A percentile compares a stretch with the other conserved stretches of the same genome.
These are phyloP conservation scores for Metschnikowia amazonensis DNA, from an alignment of 805 yeast genomes.

Conservation along the genomic window DNA sequence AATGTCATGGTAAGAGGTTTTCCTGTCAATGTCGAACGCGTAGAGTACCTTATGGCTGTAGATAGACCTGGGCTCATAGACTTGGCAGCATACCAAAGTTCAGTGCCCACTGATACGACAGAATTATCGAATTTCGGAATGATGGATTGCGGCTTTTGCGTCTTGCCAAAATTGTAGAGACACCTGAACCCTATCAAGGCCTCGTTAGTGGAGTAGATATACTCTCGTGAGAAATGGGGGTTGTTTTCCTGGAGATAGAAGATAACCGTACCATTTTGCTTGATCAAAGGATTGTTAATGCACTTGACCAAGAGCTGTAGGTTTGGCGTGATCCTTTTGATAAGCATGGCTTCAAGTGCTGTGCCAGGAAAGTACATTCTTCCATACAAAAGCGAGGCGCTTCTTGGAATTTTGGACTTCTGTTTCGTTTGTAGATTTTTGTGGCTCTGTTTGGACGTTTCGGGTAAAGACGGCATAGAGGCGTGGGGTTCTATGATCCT, in stretches of 20 bases:
- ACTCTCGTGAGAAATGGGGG: constrained; percentile 63
- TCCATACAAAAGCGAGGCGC: constrained; percentile 63
- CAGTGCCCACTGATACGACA: constrained; percentile 73
- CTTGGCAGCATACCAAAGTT: constrained; percentile 80
- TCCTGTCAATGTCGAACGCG: constrained; percentile 81
- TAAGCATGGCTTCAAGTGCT: constrained; percentile 81
- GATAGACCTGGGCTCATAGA: constrained; percentile 89
- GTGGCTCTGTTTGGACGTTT: not conserved
- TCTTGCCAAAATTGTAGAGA: constrained; percentile 59
- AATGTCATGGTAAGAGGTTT: constrained; percentile 86
- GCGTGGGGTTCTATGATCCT: constrained; percentile 47
- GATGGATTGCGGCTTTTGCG: constrained; percentile 6
- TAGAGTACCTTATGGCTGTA: constrained; percentile 77
- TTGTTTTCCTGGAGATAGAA: constrained; percentile 67
- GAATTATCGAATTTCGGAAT: constrained; percentile 53
- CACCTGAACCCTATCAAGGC: constrained; percentile 77
- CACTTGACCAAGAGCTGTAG: constrained; percentile 72
- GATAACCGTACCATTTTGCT: constrained; percentile 56
- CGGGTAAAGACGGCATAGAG: constrained; percentile 8
- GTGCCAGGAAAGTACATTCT: constrained; percentile 85
- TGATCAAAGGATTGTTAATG: constrained; percentile 59
- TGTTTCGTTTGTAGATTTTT: not conserved
- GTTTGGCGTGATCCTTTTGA: constrained; percentile 54
- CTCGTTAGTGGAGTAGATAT: constrained; percentile 79
- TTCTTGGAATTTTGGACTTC: not conserved